Evolutionary conservation across 202 grass and related monocot genomes (phyloP).

Genomic region (Panicum virgatum): DNA sequence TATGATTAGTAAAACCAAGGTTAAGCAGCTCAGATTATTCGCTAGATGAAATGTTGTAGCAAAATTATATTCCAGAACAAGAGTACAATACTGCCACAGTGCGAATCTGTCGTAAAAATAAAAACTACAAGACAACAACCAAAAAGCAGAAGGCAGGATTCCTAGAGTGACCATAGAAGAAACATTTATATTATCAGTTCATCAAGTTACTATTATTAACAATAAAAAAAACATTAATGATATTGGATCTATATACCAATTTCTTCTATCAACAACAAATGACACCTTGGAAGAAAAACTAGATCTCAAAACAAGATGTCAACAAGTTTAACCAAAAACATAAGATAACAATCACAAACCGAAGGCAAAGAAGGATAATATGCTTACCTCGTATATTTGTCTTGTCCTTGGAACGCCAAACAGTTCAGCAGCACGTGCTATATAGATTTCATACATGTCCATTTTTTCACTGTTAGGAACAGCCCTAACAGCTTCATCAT

Average conservation of each 20-base stretch:
- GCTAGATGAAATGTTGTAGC: neutral
- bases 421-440: constrained; percentile 78
- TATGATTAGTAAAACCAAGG: neutral
- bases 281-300: neutral
- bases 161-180: neutral
- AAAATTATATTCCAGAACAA: neutral
- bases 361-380: neutral
- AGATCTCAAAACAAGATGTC: constrained; percentile 18
- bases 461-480: constrained; percentile 79
- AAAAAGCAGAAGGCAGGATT: neutral
- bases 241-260: constrained; percentile 16
- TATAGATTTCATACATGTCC: constrained; percentile 98
- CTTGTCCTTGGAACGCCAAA: constrained; percentile 95
- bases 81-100: neutral
- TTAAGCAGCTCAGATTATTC: neutral
- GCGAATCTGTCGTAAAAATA: neutral
- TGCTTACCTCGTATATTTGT: constrained; percentile 88
- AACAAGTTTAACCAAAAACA: neutral
- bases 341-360: neutral
- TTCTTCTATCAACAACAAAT: constrained; percentile 10
- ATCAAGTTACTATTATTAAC: neutral
- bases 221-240: constrained; percentile 1
- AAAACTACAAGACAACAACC: neutral
- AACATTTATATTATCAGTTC: constrained; percentile 5
- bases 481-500: constrained; percentile 84